Evolutionary conservation across 23 red algal genomes (phyloP), one percentile per base, ranked within the genome.

Genomic region (Cyanidium caldarium): DNA sequence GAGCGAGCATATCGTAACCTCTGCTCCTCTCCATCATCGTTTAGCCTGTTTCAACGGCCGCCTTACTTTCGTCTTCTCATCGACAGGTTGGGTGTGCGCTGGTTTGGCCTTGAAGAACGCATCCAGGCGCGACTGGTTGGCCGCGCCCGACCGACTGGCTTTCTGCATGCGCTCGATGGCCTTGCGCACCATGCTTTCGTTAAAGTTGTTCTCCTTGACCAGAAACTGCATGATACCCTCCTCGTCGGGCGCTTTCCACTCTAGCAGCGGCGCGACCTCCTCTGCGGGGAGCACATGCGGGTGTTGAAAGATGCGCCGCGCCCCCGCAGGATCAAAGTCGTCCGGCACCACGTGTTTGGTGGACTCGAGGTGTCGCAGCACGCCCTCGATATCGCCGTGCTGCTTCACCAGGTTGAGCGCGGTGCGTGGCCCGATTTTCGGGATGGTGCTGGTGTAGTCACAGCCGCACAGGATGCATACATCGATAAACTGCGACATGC

Each of bases 381-480:
- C 71, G 20, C 57, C 78, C 31, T 71, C 66, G 1, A 98, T 38
- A 37, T 82, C 68, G 1, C 68, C 42, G 41, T 86, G 84, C 68
- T 98, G 72, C 1, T 70, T 66, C 37, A 98, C 82, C 34, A 98
- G 75, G 16, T 40, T 81, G 26, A 98, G 46, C 3, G 92, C 92
- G 37, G 75, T 87, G 30, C 74, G 68, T 2, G 78, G 75, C 25
- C 92, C 92, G 42, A 98, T 84, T 39, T 84, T 84, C 57, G 65
- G 77, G 45, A 98, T 88, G 5, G 84, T 77, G 58, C 87, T 71
- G 15, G 80, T 73, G 42, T 98, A 98, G 71, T 98, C 92, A 35
- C 92, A 98, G 0, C 92, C 92, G 30, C 92, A 98, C 34, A 98
- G 72, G 68, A 98, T 98, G 39, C 92, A 98, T 16, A 98, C 41